These are phyloP conservation scores for Cichorium intybus DNA, from an alignment of 140 eudicot genomes.

Conservation along the genomic window DNA sequence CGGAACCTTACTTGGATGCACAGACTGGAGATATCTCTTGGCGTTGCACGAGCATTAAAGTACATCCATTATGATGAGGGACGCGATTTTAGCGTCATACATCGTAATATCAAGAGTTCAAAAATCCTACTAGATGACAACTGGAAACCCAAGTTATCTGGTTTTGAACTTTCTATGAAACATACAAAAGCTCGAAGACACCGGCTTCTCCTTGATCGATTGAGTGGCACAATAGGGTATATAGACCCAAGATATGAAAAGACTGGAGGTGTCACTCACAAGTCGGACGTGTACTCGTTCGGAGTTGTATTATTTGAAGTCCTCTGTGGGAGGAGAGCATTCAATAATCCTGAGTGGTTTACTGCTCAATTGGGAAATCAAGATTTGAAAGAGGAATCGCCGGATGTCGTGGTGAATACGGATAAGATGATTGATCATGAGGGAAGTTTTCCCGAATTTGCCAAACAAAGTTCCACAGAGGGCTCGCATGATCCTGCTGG, in stretches of 20 bases:
- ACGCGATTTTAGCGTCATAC: background rate
- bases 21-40: slow-evolving; percentile 9
- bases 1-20: slow-evolving; percentile 14
- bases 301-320: slow-evolving; percentile 7
- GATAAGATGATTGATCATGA: too few relatives aligned
- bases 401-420: too few relatives aligned
- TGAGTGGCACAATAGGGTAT: background rate
- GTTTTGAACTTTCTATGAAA: background rate
- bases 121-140: slow-evolving; percentile 8
- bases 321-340: slow-evolving; percentile 9
- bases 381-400: background rate
- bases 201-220: background rate
- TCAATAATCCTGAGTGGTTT: too few relatives aligned
- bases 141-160: slow-evolving; percentile 15
- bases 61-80: background rate
- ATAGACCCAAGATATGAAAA: background rate
- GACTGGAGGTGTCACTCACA: background rate
- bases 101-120: background rate
- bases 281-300: slow-evolving; percentile 7
- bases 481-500: too few relatives aligned
- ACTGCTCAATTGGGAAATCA: background rate
- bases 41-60: background rate
- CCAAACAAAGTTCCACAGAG: too few relatives aligned
- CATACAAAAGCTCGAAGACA: background rate
- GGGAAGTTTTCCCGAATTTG: too few relatives aligned